Conservation (phyloP, 805 yeast genomes). For the Kodamaea fukazawae region DNA sequence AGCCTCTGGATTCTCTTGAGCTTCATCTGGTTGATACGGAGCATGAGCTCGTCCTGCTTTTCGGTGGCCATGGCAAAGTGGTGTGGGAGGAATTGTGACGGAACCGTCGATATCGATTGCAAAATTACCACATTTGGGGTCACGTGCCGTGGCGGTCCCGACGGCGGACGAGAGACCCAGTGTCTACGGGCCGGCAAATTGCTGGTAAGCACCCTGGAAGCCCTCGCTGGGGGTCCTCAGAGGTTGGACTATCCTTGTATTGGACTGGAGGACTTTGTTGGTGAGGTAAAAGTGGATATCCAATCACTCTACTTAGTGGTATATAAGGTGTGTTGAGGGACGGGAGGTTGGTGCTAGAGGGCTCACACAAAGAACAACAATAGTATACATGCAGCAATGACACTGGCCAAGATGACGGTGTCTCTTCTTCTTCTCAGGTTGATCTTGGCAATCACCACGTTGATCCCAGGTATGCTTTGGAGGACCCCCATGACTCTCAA, state of each 20-base stretch:
- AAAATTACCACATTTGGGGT: conserved; percentile 4
- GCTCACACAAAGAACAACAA: conserved; percentile 42
- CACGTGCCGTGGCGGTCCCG: neutral
- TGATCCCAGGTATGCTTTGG: conserved; percentile 78
- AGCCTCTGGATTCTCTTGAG: conserved; percentile 28
- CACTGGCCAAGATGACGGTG: conserved; percentile 72
- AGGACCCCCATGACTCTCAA: conserved; percentile 58
- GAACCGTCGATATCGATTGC: conserved; percentile 1
- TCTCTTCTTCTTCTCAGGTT: conserved; percentile 88
- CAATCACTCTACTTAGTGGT: no score
- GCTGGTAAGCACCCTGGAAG: neutral
- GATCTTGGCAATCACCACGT: conserved; percentile 69
- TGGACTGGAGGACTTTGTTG: no score
- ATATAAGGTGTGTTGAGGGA: no score
- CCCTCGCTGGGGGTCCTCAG: neutral
- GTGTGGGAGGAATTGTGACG: neutral
- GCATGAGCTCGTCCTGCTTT: conserved; percentile 7
- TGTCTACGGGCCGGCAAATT: no score
- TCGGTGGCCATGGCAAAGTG: conserved; percentile 6
- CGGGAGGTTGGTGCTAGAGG: no score
- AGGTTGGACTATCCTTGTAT: neutral
- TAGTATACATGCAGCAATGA: conserved; percentile 72
- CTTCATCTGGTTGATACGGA: conserved; percentile 52
- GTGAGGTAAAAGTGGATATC: no score
- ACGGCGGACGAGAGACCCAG: no score